phyloP scores from a whole-genome alignment of 495 filamentous ascomycete genomes.

The Penicillium soppii region DNA sequence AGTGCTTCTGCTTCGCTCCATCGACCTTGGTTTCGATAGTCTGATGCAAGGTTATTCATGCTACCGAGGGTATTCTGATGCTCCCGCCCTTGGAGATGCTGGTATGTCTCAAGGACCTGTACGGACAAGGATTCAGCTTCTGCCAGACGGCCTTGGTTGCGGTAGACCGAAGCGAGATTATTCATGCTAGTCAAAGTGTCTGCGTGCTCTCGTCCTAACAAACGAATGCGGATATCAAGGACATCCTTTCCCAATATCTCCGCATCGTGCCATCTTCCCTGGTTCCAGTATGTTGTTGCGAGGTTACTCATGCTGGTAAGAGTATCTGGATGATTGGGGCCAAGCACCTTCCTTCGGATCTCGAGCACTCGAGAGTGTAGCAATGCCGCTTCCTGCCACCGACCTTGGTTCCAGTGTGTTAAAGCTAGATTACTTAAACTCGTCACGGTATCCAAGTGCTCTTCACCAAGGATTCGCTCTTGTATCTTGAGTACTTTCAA shows the following conservation, averaged over 20 bases:
- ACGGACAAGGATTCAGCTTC: background rate
- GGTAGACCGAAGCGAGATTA: background rate
- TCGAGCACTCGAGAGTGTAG: too few species aligned
- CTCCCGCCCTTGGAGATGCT: background rate
- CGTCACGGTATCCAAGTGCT: too few species aligned
- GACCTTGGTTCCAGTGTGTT: too few species aligned
- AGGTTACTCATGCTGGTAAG: too few species aligned
- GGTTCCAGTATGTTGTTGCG: too few species aligned
- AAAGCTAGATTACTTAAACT: too few species aligned
- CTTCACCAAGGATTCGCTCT: background rate
- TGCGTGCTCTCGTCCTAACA: background rate
- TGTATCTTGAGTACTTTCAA: background rate
- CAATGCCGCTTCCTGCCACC: too few species aligned
- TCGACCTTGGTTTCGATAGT: background rate
- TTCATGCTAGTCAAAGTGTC: background rate
- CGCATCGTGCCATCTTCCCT: too few species aligned
- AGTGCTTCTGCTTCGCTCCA: conserved; percentile 2
- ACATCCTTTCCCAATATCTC: too few species aligned
- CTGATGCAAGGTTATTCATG: background rate
- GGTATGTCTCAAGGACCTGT: background rate
- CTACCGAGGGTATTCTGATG: background rate
- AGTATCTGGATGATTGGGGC: too few species aligned
- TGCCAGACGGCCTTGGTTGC: background rate
- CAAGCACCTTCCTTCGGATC: too few species aligned
- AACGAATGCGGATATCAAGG: too few species aligned